These are phyloP conservation scores for Dactylellina parvicollis DNA, from an alignment of 2,329 filamentous ascomycete genomes.

Conservation along the genomic window DNA sequence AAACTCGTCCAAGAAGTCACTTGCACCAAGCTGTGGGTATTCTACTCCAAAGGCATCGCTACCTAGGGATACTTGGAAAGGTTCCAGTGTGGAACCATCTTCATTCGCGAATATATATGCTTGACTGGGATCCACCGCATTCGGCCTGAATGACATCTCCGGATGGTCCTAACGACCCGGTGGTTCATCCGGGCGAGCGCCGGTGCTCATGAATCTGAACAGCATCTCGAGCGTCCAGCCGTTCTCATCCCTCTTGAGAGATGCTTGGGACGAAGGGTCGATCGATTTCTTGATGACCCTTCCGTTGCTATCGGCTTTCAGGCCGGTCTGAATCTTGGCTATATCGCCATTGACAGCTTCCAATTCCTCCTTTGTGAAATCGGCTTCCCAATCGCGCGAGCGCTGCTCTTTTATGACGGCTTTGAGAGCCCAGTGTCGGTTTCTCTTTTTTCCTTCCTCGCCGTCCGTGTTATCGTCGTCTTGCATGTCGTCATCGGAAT, in stretches of 20 bases:
- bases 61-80: too few relatives aligned
- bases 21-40: neutral
- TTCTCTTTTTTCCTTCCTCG: conserved; percentile 25
- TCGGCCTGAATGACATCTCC: neutral
- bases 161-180: conserved; percentile 9
- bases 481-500: conserved; percentile 42
- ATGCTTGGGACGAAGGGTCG: conserved; percentile 13
- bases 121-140: neutral
- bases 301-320: conserved; percentile 31
- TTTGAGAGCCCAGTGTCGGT: conserved; percentile 47
- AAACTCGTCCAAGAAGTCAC: neutral
- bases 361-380: conserved; percentile 49
- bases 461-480: conserved; percentile 22
- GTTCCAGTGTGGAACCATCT: too few relatives aligned
- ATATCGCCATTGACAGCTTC: conserved; percentile 27
- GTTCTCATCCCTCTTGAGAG: conserved; percentile 34
- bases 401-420: conserved; percentile 39
- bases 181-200: conserved; percentile 26
- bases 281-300: conserved; percentile 33
- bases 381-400: conserved; percentile 48
- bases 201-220: conserved; percentile 51
- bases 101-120: neutral
- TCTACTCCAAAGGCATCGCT: neutral
- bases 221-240: conserved; percentile 47
- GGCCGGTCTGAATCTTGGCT: conserved; percentile 38